Evolutionary conservation across 208 protist genomes (phyloP), one percentile per base, ranked within the genome.

Genomic region (Leishmania tarentolae): DNA sequence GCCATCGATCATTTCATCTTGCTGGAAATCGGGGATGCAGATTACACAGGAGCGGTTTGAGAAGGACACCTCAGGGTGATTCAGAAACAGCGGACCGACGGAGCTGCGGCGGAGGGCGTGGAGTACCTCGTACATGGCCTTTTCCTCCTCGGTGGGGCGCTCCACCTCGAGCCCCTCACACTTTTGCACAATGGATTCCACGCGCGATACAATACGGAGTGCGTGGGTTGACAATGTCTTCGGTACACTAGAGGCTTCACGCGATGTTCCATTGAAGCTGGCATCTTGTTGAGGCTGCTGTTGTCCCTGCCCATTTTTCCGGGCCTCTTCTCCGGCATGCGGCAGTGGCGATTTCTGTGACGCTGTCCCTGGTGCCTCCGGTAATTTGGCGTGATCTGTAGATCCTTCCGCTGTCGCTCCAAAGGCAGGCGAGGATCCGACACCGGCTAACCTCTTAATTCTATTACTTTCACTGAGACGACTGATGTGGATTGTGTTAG

Each of bases 21-120:
- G 82, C 17, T 85, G 52, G 66, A 97, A 92, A 42, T 89, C 88
- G 7, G 90, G 90, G 46, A 91, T 92, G 72, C 86, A 91, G 73
- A 95, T 85, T 31, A 97, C 89, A 35, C 86, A 88, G 9, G 89
- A 91, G 35, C 91, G 89, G 77, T 95, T 97, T 13, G 94, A 95
- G 47, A 95, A 82, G 15, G 87, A 87, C n/a, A 97, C 85, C 68
- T 95, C 91, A 4, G 91, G 94, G 81, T 97, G 92, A 24, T 80
- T 86, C 44, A 87, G 71, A 80, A 95, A 97, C 9, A 95, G 85
- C 19, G 69, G 75, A 15, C 88, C 92, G 37, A 94, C 86, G 28
- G 83, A 78, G 42, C 86, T 92, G 57, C 83, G 86, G 81, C 80
- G 85, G 42, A 95, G 76, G 19, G 83, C 83, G 24, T 82, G 73